phyloP scores from a whole-genome alignment of 371 early-diverging fungal genomes.

The Batrachochytrium dendrobatidis region DNA sequence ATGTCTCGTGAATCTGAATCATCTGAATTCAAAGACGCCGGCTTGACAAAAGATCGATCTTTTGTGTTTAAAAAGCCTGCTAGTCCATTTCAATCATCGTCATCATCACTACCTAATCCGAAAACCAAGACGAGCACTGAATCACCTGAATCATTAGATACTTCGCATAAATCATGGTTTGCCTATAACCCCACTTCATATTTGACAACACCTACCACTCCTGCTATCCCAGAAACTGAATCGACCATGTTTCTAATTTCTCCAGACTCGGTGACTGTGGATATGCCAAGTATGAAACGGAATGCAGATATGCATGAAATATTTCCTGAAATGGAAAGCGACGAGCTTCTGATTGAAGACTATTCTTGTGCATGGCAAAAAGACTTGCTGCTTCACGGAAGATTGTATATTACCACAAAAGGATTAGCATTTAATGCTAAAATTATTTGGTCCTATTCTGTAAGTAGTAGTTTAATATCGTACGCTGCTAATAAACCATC shows the following conservation, averaged over 20 bases:
- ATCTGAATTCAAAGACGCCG: not conserved
- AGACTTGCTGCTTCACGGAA: conserved; percentile 38
- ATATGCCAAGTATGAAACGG: conserved; percentile 18
- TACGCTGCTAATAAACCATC: not conserved
- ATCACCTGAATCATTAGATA: not conserved
- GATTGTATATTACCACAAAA: conserved; percentile 28
- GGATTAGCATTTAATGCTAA: conserved; percentile 33
- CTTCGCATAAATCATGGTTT: not conserved
- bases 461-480: not conserved
- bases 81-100: not conserved
- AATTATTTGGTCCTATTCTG: conserved; percentile 33
- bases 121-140: not conserved
- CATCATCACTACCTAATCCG: not conserved
- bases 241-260: not conserved
- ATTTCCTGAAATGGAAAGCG: conserved; percentile 20
- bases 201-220: not conserved
- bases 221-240: not conserved
- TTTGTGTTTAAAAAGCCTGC: not conserved
- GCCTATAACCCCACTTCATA: not conserved
- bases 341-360: conserved; percentile 34
- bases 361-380: conserved; percentile 42
- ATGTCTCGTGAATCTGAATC: not conserved
- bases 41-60: not conserved
- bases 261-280: not conserved
- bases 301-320: conserved; percentile 37